Percentiles rank a stretch among this genome's conserved stretches.
Evolutionary conservation across 805 yeast species (phyloP).

Genomic region (Torulaspora delbrueckii): DNA sequence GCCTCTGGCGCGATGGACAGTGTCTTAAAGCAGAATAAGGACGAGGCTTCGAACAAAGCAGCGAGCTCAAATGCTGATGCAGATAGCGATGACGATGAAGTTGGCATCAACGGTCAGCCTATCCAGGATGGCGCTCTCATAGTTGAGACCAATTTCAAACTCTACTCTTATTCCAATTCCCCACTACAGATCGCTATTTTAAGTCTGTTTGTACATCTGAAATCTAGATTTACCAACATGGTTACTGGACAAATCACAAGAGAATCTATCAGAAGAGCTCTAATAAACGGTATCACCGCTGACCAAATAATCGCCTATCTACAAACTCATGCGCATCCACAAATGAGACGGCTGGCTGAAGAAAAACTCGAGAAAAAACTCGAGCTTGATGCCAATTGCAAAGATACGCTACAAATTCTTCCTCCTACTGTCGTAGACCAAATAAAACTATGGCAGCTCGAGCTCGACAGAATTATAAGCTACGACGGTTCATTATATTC

Average conservation of each 20-base stretch:
- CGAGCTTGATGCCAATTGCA: slow-evolving; percentile 48
- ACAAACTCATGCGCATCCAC: slow-evolving; percentile 90
- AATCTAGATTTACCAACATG: slow-evolving; percentile 82
- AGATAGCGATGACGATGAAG: slow-evolving; percentile 29
- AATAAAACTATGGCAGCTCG: slow-evolving; percentile 92
- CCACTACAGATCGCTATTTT: slow-evolving; percentile 92
- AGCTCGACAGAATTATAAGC: slow-evolving; percentile 83
- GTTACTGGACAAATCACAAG: slow-evolving; percentile 91
- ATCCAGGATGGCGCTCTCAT: slow-evolving; percentile 63
- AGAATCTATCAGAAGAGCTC: slow-evolving; percentile 82
- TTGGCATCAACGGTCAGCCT: slow-evolving; percentile 23
- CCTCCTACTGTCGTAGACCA: slow-evolving; percentile 99
- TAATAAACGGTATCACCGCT: slow-evolving; percentile 85
- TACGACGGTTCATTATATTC: slow-evolving; percentile 83
- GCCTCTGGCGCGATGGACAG: slow-evolving; percentile 75
- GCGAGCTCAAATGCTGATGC: slow-evolving; percentile 13
- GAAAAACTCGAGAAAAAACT: slow-evolving; percentile 60
- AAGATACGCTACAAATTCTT: slow-evolving; percentile 54
- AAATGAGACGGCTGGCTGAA: slow-evolving; percentile 72
- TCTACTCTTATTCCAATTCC: slow-evolving; percentile 89
- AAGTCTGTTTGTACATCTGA: slow-evolving; percentile 79
- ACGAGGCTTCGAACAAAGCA: slow-evolving; percentile 16
- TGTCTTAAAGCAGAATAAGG: slow-evolving; percentile 42
- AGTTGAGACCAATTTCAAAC: slow-evolving; percentile 87
- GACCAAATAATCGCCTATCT: slow-evolving; percentile 88